Base-by-base conservation (phyloP, 176 grass and related monocot genomes). In the Rhynchospora breviuscula region DNA sequence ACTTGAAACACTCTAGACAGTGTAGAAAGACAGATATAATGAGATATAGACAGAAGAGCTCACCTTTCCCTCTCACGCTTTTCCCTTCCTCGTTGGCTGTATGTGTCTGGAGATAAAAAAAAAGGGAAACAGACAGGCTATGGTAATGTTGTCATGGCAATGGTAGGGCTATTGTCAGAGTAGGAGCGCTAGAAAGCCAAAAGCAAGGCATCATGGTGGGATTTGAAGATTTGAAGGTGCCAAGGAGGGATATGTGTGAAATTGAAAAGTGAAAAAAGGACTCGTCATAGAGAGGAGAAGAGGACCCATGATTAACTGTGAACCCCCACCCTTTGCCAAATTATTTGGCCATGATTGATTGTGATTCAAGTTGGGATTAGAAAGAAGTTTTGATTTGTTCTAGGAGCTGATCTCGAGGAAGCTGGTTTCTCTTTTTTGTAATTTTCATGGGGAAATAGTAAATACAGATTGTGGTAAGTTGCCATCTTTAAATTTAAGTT, bases 341-440 rank as follows among this genome's bases (percentile, higher is more conserved):
- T 82, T 82, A 82, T 82, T 82, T 18, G 19, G 61, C 61, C 21
- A 82, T 82, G 26, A n/a, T n/a, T n/a, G n/a, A n/a, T n/a, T n/a
- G n/a, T n/a, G 22, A 54, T 54, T 53, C 72, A 51, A 75, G 21
- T 25, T 75, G 18, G 43, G 65, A 43, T 33, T 69, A 12, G 21
- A 25, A 52, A 43, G 33, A 78, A 8, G 6, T 49, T 49, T 51
- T 74, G 45, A 74, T 72, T 72, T 74, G 46, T 47, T 74, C 46
- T 13, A 51, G 4, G 45, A 40, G 33, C 15, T 21, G 1, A 25
- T 19, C 10, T 8, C 44, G 45, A 73, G 45, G 23, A 47, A 49
- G n/a, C 12, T 48, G 45, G 25, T 76, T 25, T 22, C 49, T n/a
- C 43, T 45, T 69, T 69, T 69, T 67, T n/a, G 3, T 66, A 29